A percentile compares a stretch with the other conserved stretches of the same genome.
Evolutionary conservation across 2,329 filamentous ascomycete genomes (phyloP).

Genomic region (Thielaviopsis punctulata): DNA sequence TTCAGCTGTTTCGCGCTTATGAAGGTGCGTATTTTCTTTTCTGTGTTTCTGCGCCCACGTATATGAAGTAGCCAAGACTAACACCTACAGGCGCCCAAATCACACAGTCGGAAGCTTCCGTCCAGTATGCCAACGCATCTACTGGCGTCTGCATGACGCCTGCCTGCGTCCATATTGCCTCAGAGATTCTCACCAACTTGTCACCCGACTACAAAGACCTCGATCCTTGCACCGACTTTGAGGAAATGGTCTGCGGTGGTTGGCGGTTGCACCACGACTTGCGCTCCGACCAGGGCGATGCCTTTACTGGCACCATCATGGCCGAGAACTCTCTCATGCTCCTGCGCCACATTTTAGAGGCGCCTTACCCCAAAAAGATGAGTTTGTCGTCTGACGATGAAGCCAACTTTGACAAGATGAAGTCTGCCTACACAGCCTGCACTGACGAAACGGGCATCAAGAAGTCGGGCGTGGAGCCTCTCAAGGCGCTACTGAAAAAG

Average conservation of each 20-base stretch:
- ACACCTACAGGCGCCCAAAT: background rate
- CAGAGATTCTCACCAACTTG: slow-evolving; percentile 17
- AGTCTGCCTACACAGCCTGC: slow-evolving; percentile 47
- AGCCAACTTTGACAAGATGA: slow-evolving; percentile 49
- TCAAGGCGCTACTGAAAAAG: slow-evolving; percentile 37
- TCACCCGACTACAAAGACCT: slow-evolving; percentile 36
- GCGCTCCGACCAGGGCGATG: slow-evolving; percentile 42
- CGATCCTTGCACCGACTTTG: slow-evolving; percentile 53
- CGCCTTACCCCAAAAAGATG: slow-evolving; percentile 28
- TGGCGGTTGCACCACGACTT: slow-evolving; percentile 49
- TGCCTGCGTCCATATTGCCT: slow-evolving; percentile 19
- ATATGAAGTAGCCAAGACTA: background rate
- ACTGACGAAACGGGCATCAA: slow-evolving; percentile 42
- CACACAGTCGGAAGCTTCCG: background rate
- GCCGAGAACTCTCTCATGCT: slow-evolving; percentile 39
- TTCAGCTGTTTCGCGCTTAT: slow-evolving; percentile 5
- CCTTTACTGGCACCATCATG: slow-evolving; percentile 45
- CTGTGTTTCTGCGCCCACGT: background rate
- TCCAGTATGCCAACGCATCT: background rate
- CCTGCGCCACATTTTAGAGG: slow-evolving; percentile 46
- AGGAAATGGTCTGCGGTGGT: slow-evolving; percentile 49
- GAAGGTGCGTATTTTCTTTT: background rate
- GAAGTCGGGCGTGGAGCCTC: slow-evolving; percentile 34
- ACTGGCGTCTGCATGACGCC: slow-evolving; percentile 15
- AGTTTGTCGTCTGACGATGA: slow-evolving; percentile 27